Conservation (phyloP, 805 yeast species). For the Cyberlindnera galapagoensis region DNA sequence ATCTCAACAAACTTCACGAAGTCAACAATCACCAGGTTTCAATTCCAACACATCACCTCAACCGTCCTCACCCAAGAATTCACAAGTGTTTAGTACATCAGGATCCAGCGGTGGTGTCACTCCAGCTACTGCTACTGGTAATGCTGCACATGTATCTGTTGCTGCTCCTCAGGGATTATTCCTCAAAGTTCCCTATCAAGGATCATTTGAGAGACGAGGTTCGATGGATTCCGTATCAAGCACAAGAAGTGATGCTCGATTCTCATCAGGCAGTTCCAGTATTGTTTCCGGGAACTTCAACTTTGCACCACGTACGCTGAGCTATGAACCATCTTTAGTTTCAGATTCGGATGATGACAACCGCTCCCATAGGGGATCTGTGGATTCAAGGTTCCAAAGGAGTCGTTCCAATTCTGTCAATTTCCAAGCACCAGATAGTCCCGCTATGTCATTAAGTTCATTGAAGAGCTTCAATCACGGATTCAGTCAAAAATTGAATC, state of each 20-base stretch:
- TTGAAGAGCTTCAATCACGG: slow-evolving; percentile 17
- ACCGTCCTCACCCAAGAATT: slow-evolving; percentile 6
- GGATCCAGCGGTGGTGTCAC: slow-evolving; percentile 5
- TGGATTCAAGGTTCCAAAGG: slow-evolving; percentile 9
- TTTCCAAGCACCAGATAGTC: slow-evolving; percentile 16
- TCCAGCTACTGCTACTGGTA: slow-evolving; percentile 1
- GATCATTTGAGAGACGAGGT: slow-evolving; percentile 22
- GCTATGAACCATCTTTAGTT: slow-evolving; percentile 19
- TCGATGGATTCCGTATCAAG: slow-evolving; percentile 22
- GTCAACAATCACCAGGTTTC: no score
- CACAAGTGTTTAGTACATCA: slow-evolving; percentile 1
- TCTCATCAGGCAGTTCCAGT: slow-evolving; percentile 5
- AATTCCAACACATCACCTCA: slow-evolving; percentile 7
- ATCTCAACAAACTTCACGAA: no score
- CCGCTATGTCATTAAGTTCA: slow-evolving; percentile 18
- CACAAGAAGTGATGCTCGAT: slow-evolving; percentile 15
- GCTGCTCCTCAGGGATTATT: slow-evolving; percentile 21
- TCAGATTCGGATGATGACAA: slow-evolving; percentile 24
- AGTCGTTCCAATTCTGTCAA: slow-evolving; percentile 18
- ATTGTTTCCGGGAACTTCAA: slow-evolving; percentile 1
- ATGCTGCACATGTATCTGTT: slow-evolving; percentile 2
- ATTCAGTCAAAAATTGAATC: slow-evolving; percentile 5
- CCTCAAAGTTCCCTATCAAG: slow-evolving; percentile 25
- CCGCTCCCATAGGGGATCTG: slow-evolving; percentile 18
- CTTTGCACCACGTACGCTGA: slow-evolving; percentile 6